Evolutionary conservation across 176 grass and related monocot species (phyloP), one percentile per base, ranked within the genome.

Genomic region (Raddia distichophylla): DNA sequence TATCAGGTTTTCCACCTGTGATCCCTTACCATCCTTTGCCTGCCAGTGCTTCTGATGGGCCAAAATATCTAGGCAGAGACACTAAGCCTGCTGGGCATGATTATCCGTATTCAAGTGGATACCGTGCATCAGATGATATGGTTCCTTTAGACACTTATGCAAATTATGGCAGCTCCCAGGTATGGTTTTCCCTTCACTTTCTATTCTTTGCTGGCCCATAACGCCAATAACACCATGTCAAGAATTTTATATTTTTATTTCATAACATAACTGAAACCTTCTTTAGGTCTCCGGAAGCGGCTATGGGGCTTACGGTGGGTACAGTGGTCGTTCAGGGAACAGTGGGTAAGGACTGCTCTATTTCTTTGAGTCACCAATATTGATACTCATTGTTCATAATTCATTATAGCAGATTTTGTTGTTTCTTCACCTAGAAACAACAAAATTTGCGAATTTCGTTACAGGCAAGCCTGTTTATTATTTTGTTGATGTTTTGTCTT

Each of bases 81-180:
- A 67, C 49, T 75, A 93, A 91, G 80, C 71, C 79, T 61, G 66
- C 85, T 34, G 82, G 89, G 12, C 89, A 85, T 71, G 86, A 83
- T 53, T 88, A 88, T 88, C 86, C 86, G 42, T 91, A 96, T 81
- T 88, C 90, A 12, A 83, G 88, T 93, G 76, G 82, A 77, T 93
- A 89, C 83, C 89, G 83, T 84, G 43, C 80, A 79, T 93, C 89
- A 4, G 76, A 92, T 52, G 91, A 92, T 84, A 81, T 87, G 62
- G 76, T 79, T 68, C 76, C 83, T 44, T 33, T 86, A 59, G 89
- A 95, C 79, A 91, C 54, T 70, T 93, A 93, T 71, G 77, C 86
- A 76, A 90, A 75, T 67, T 99, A 99, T 93, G 70, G 90, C 16
- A 76, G 86, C 44, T 88, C 96, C 49, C 96, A 95, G 86, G 96